phyloP scores from a whole-genome alignment of 2,329 filamentous ascomycete genomes.

The Peltaster fructicola region DNA sequence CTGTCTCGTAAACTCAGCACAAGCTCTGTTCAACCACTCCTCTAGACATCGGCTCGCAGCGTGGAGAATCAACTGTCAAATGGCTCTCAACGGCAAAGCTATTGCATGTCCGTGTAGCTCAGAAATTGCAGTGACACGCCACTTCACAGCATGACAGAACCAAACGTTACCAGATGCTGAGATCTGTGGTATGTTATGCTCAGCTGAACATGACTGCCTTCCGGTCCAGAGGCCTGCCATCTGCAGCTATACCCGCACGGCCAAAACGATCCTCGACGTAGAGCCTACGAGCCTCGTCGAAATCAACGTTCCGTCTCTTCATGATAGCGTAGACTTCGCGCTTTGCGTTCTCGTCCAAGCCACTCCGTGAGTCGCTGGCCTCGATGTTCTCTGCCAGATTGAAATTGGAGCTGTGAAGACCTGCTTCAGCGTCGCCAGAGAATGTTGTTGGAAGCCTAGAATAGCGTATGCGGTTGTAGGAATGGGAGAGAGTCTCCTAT shows the following conservation, averaged over 20 bases:
- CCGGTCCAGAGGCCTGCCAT: conserved; percentile 75
- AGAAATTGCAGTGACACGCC: too few species aligned
- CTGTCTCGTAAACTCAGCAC: too few species aligned
- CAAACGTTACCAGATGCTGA: too few species aligned
- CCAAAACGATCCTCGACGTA: conserved; percentile 72
- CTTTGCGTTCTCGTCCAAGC: conserved; percentile 68
- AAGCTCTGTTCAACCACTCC: too few species aligned
- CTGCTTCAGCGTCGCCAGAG: conserved; percentile 69
- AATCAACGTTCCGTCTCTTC: conserved; percentile 64
- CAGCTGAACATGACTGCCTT: conserved; percentile 98
- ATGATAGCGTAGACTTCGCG: conserved; percentile 74
- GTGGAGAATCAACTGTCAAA: too few species aligned
- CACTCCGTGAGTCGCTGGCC: conserved; percentile 58
- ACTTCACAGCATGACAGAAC: too few species aligned
- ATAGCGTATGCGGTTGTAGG: conserved; percentile 47
- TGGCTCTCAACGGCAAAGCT: too few species aligned
- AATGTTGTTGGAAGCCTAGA: conserved; percentile 57
- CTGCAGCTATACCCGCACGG: conserved; percentile 72
- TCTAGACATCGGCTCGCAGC: too few species aligned
- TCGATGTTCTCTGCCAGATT: conserved; percentile 67
- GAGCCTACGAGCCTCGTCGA: conserved; percentile 77
- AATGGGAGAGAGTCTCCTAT: conserved; percentile 18
- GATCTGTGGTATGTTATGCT: too few species aligned
- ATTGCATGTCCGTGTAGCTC: too few species aligned
- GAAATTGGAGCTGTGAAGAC: conserved; percentile 67